phyloP scores from a whole-genome alignment of 2,329 filamentous ascomycete genomes.

The Phaeosphaeria sp. region DNA sequence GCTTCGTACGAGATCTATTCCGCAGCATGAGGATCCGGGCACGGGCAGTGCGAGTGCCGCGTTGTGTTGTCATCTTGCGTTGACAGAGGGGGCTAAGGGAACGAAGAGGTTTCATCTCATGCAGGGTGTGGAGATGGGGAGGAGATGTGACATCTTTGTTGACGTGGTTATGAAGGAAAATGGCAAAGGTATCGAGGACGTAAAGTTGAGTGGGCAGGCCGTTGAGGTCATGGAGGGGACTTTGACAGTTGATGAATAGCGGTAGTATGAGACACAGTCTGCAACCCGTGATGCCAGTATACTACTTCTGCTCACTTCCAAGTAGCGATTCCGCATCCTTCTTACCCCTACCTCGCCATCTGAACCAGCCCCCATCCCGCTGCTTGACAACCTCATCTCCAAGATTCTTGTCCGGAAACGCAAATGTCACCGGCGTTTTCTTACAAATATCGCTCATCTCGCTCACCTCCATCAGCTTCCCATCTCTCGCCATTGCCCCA shows the following conservation, averaged over 20 bases:
- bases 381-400: no score
- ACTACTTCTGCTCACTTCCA: not conserved
- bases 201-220: constrained; percentile 51
- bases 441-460: not conserved
- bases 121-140: constrained; percentile 60
- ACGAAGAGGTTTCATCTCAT: constrained; percentile 44
- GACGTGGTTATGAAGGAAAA: constrained; percentile 48
- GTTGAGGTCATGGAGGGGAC: constrained; percentile 46
- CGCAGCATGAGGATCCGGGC: constrained; percentile 55
- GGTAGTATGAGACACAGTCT: no score
- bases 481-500: not conserved
- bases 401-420: not conserved
- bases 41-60: constrained; percentile 58
- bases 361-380: not conserved
- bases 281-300: not conserved
- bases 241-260: constrained; percentile 2
- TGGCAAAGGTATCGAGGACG: constrained; percentile 43
- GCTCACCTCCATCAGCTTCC: not conserved
- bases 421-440: not conserved
- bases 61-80: constrained; percentile 49
- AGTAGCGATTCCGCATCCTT: not conserved
- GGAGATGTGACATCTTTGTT: constrained; percentile 56
- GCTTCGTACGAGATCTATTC: constrained; percentile 67
- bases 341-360: not conserved
- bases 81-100: constrained; percentile 27